phyloP scores from a whole-genome alignment of 352 stramenopile genomes.

The Elongisporangium anandrum region DNA sequence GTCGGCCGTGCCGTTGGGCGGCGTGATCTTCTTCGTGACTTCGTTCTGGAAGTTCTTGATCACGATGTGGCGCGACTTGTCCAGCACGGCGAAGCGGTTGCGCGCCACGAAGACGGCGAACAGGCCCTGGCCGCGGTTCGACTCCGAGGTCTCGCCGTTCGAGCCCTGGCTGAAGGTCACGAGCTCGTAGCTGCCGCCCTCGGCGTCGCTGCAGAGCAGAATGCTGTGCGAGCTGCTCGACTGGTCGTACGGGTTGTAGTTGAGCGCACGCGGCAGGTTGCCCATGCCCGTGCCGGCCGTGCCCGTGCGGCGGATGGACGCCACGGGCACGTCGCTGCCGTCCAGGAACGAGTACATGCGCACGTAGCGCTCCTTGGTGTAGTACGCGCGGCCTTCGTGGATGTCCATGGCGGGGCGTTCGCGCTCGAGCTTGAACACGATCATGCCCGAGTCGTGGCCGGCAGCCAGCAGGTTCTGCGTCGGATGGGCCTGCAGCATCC shows the following conservation, averaged over 20 bases:
- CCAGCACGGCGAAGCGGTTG: conserved; percentile 98
- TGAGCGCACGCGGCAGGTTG: conserved; percentile 91
- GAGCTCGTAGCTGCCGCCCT: conserved; percentile 98
- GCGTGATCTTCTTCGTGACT: conserved; percentile 96
- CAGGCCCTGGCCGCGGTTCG: conserved; percentile 92
- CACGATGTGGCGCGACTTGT: conserved; percentile 95
- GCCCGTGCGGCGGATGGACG: conserved; percentile 61
- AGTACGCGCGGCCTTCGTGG: conserved; percentile 88
- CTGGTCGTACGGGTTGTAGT: conserved; percentile 97
- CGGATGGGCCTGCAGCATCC: conserved; percentile 95
- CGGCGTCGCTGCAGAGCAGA: conserved; percentile 93
- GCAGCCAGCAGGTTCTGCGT: conserved; percentile 98
- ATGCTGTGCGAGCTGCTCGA: conserved; percentile 88
- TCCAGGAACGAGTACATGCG: conserved; percentile 95
- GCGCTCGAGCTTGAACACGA: conserved; percentile 99
- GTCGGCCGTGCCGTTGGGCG: conserved; percentile 94
- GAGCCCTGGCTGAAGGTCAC: conserved; percentile 90
- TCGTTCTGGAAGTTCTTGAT: conserved; percentile 99
- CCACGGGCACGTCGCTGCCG: conserved; percentile 71
- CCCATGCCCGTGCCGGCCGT: conserved; percentile 85
- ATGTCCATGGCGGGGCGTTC: conserved; percentile 95
- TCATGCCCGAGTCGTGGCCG: conserved; percentile 99
- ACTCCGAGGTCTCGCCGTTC: conserved; percentile 86
- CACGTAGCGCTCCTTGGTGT: conserved; percentile 97
- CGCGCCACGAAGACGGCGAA: conserved; percentile 96